A percentile compares a stretch with the other conserved stretches of the same genome.
phyloP scores from a whole-genome alignment of 441 rosid genomes.

The Arabidopsis lyrata region DNA sequence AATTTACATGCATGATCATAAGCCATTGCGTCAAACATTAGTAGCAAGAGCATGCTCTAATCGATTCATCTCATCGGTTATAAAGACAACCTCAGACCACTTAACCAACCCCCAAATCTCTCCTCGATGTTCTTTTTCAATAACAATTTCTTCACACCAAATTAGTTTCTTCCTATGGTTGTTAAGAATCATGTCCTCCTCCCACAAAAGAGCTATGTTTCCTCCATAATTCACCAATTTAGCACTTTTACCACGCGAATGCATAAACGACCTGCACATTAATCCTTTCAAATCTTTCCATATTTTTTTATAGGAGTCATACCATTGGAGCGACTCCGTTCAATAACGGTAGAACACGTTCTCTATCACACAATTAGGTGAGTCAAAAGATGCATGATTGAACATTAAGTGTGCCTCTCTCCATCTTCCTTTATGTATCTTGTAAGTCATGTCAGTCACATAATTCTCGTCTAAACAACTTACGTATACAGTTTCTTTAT shows the following conservation, averaged over 20 bases:
- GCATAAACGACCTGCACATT: background rate
- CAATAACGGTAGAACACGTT: too few relatives aligned
- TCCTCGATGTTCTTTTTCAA: background rate
- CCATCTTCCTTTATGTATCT: too few relatives aligned
- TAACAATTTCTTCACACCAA: background rate
- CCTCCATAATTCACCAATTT: background rate
- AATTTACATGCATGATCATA: too few relatives aligned
- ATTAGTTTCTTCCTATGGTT: background rate
- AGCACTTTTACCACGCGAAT: rapidly evolving
- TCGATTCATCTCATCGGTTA: background rate
- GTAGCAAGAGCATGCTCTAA: background rate
- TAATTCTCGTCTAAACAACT: too few relatives aligned
- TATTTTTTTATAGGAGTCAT: too few relatives aligned
- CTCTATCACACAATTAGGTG: too few relatives aligned
- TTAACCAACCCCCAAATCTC: background rate
- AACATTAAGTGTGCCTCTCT: too few relatives aligned
- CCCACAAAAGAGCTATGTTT: background rate
- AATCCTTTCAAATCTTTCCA: too few relatives aligned
- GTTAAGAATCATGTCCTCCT: background rate
- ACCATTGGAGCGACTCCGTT: too few relatives aligned
- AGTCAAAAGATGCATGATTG: too few relatives aligned
- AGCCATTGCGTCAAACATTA: background rate
- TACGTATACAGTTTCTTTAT: too few relatives aligned
- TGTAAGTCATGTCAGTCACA: too few relatives aligned
- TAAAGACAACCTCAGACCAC: background rate